phyloP scores from a whole-genome alignment of 352 stramenopile genomes.

The Pythium oligandrum region DNA sequence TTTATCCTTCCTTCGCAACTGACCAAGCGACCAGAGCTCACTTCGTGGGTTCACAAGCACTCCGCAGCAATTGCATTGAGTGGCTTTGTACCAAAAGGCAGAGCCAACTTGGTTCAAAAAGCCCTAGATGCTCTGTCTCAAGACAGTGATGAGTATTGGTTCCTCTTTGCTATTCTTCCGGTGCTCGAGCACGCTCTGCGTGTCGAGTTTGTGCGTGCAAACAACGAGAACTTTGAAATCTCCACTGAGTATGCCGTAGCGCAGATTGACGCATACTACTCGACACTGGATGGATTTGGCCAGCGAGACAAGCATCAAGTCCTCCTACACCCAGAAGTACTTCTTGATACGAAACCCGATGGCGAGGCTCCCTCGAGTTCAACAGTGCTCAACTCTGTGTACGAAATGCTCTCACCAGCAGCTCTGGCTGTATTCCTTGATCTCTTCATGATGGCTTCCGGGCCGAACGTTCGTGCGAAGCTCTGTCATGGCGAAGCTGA shows the following conservation, averaged over 20 bases:
- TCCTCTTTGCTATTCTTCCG: slow-evolving; percentile 50
- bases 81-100: slow-evolving; percentile 35
- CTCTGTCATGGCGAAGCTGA: slow-evolving; percentile 63
- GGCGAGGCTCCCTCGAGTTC: no score
- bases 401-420: not conserved
- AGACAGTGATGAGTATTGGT: slow-evolving; percentile 40
- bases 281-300: slow-evolving; percentile 72
- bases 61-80: not conserved
- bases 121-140: slow-evolving; percentile 21
- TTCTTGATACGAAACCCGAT: no score
- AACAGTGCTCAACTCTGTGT: no score
- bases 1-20: not conserved
- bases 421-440: slow-evolving; percentile 47
- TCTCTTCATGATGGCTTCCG: slow-evolving; percentile 71
- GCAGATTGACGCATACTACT: slow-evolving; percentile 74
- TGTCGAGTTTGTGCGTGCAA: slow-evolving; percentile 46
- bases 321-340: slow-evolving; percentile 29
- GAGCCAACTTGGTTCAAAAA: slow-evolving; percentile 26
- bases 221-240: slow-evolving; percentile 23
- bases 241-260: slow-evolving; percentile 36
- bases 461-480: slow-evolving; percentile 65
- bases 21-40: no score
- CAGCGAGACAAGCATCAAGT: slow-evolving; percentile 78
- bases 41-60: no score
- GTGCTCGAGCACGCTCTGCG: slow-evolving; percentile 67